Evolutionary conservation across 2,329 filamentous ascomycete genomes (phyloP), one percentile per base, ranked within the genome.

Genomic region (Beauveria varroae): DNA sequence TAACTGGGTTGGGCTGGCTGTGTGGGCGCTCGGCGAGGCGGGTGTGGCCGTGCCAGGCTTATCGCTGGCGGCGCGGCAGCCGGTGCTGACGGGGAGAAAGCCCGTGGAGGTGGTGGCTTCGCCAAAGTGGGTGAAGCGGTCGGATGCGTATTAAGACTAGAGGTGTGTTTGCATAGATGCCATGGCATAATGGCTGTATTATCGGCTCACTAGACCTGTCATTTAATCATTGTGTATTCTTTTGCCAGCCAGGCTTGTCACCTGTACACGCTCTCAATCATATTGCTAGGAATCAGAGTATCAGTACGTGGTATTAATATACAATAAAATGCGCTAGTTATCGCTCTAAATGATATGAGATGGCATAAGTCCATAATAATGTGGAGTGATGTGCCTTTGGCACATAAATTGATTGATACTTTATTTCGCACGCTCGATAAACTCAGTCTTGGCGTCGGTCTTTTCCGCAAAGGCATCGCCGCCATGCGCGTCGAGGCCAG

Each of bases 1-100:
- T 46, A 91, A 91, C 67, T 87, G 82, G 68, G 64, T 91, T 12
- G 86, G 79, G 1, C 67, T 91, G n/a, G 83, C 79, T 43, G 68
- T 91, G 28, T 91, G 87, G 87, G 58, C 58, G 41, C 51, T 60
- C 5, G 58, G 55, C 22, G 8, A 10, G 14, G 82, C 82, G 1
- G 58, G 58, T 18, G 58, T 18, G 6, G 20, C 9, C 2, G 58
- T 60, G 7, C 58, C 58, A 2, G 58, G 58, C 2, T 74, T 85
- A 63, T 81, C 84, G 57, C 24, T 58, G 18, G 77, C 67, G 67
- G 87, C 22, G 20, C 60, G 60, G 18, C 53, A 57, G 52, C 60
- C 60, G 16, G 60, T 61, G n/a, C 40, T 61, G 16, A 61, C 59
- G 4, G 79, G 79, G 3, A 71, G 82, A 64, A 14, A 57, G 34